These are phyloP conservation scores for Metschnikowia vanudenii DNA, from an alignment of 805 yeast species.

Conservation along the genomic window DNA sequence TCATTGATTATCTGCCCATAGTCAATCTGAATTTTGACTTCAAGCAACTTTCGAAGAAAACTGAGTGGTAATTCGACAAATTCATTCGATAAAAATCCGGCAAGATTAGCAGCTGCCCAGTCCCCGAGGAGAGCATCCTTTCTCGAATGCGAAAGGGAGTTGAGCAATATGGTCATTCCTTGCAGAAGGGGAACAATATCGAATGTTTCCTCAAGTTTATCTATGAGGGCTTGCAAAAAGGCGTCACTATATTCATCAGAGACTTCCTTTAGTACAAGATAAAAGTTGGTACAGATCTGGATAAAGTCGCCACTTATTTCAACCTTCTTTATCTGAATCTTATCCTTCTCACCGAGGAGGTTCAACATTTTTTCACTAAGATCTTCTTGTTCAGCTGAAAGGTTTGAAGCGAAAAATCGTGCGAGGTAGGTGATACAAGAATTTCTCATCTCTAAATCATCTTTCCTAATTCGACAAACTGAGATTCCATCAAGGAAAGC, in stretches of 20 bases:
- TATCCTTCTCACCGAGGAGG: constrained; percentile 2
- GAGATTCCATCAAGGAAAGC: constrained; percentile 13
- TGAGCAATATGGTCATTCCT: constrained; percentile 1
- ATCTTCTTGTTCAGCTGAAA: background rate
- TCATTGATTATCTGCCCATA: constrained; percentile 27
- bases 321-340: constrained; percentile 1
- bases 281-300: constrained; percentile 7
- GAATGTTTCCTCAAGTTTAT: constrained; percentile 9
- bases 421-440: constrained; percentile 5
- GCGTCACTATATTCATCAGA: background rate
- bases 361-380: constrained; percentile 2
- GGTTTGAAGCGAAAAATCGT: background rate
- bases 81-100: constrained; percentile 27
- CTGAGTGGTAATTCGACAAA: constrained; percentile 27
- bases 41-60: constrained; percentile 14
- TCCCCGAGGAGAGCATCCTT: constrained; percentile 1
- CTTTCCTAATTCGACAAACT: background rate
- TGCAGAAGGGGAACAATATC: constrained; percentile 5
- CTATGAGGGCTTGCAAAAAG: constrained; percentile 7
- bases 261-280: background rate
- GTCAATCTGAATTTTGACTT: constrained; percentile 4
- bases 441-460: constrained; percentile 2
- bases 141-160: background rate
- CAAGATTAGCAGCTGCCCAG: constrained; percentile 16
- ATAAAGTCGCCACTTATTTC: constrained; percentile 1